Evolutionary conservation across 257 asterid genomes (phyloP).

Genomic region (Solanum arcanum): DNA sequence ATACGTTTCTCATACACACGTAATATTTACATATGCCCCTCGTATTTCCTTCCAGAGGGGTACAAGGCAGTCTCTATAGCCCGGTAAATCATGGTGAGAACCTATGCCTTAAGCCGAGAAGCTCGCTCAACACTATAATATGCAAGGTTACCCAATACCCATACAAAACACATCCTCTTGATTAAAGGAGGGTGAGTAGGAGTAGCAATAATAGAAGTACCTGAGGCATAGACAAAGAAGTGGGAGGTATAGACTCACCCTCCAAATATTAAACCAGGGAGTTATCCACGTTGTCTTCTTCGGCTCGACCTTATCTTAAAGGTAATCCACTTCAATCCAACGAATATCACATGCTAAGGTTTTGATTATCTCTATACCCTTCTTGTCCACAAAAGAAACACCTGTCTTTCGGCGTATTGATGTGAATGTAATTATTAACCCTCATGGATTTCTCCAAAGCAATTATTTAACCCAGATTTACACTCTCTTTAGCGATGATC

Average conservation of each 20-base stretch:
- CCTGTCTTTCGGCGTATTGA: background rate
- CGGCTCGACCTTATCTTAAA: background rate
- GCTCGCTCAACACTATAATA: background rate
- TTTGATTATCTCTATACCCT: background rate
- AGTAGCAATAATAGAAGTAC: background rate
- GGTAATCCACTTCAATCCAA: background rate
- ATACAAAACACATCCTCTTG: background rate
- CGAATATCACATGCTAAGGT: background rate
- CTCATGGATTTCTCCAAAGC: background rate
- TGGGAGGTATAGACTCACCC: background rate
- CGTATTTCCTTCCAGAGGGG: background rate
- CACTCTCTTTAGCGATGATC: background rate
- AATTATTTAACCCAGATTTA: too few relatives aligned
- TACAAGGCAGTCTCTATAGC: background rate
- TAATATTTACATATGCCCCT: background rate
- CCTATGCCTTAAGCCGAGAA: background rate
- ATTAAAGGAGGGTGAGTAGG: background rate
- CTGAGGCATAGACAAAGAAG: background rate
- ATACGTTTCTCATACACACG: background rate
- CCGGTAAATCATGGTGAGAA: background rate
- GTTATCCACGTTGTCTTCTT: background rate
- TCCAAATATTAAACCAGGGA: background rate
- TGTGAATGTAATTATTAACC: background rate
- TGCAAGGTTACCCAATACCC: background rate
- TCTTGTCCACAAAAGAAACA: too few relatives aligned